These are phyloP conservation scores for Echinosophora koreensis DNA, from an alignment of 306 rosid genomes.

Conservation along the genomic window DNA sequence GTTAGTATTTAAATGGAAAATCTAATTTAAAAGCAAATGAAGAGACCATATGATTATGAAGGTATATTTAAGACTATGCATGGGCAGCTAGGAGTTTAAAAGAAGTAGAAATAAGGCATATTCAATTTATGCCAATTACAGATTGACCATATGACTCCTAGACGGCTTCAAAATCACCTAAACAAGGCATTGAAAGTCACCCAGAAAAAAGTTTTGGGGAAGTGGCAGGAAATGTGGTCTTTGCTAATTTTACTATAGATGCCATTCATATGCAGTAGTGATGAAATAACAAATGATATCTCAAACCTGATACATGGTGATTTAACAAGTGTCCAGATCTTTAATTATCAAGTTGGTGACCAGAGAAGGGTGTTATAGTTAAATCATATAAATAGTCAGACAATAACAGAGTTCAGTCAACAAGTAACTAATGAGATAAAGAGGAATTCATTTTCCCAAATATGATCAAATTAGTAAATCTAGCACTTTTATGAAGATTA, in stretches of 20 bases:
- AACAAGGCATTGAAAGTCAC: background rate
- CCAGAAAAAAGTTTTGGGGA: background rate
- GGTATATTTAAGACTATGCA: background rate
- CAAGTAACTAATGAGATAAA: conserved; percentile 5
- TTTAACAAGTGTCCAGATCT: background rate
- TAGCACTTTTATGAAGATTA: conserved; percentile 1
- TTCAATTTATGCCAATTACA: background rate
- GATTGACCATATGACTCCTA: conserved; percentile 1
- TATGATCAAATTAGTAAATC: conserved; percentile 22
- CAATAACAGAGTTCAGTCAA: conserved; percentile 10
- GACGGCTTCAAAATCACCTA: background rate
- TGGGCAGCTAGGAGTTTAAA: background rate
- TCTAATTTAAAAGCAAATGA: conserved; percentile 19
- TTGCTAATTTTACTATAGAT: conserved; percentile 25
- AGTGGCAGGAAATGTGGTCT: background rate
- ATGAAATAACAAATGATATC: conserved; percentile 16
- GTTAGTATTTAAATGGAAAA: conserved; percentile 19
- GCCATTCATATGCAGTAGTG: background rate
- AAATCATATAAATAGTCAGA: background rate
- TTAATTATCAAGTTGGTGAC: conserved; percentile 3
- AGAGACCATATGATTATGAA: conserved; percentile 21
- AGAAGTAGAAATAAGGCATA: background rate
- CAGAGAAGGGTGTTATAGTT: background rate
- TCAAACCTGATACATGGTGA: conserved; percentile 21
- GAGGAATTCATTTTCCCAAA: conserved; percentile 22